Evolutionary conservation across 1,284 basidiomycete genomes (phyloP).

Genomic region (Taiwanofungus camphoratus): DNA sequence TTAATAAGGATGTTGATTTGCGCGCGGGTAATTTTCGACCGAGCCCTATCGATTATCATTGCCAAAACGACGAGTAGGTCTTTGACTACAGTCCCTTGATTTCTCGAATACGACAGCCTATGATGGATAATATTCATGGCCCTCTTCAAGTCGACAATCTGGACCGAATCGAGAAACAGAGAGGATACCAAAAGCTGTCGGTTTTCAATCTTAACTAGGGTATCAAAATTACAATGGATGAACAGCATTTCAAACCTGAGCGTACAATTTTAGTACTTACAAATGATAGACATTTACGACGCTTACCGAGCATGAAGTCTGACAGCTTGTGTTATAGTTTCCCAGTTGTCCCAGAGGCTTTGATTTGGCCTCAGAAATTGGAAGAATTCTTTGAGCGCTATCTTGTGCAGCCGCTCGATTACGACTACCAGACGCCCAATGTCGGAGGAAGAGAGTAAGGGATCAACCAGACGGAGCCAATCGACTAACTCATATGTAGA

Average conservation of each 20-base stretch:
- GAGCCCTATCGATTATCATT: slow-evolving; percentile 6
- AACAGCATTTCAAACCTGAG: slow-evolving; percentile 41
- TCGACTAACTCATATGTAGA: slow-evolving; percentile 54
- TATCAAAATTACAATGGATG: slow-evolving; percentile 30
- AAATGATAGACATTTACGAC: not conserved
- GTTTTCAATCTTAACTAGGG: slow-evolving; percentile 19
- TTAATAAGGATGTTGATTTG: slow-evolving; percentile 8
- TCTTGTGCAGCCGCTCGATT: slow-evolving; percentile 36
- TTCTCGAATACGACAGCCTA: slow-evolving; percentile 21
- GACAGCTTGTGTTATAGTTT: too few species aligned
- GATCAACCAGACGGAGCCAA: slow-evolving; percentile 45
- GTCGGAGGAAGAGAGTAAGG: slow-evolving; percentile 29
- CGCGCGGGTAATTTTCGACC: not conserved
- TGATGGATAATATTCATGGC: slow-evolving; percentile 37
- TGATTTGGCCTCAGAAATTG: slow-evolving; percentile 39
- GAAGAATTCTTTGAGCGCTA: slow-evolving; percentile 38
- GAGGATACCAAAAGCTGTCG: slow-evolving; percentile 26
- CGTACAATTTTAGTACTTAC: slow-evolving; percentile 22
- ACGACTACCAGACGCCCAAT: slow-evolving; percentile 35
- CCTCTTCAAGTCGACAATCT: slow-evolving; percentile 28
- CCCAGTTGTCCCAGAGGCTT: too few species aligned
- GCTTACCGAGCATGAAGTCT: too few species aligned
- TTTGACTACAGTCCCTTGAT: not conserved
- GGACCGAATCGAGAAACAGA: slow-evolving; percentile 24
- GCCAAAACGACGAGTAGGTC: slow-evolving; percentile 15